These are phyloP conservation scores for Linnemannia exigua DNA, from an alignment of 192 early-diverging fungal species.

Conservation along the genomic window DNA sequence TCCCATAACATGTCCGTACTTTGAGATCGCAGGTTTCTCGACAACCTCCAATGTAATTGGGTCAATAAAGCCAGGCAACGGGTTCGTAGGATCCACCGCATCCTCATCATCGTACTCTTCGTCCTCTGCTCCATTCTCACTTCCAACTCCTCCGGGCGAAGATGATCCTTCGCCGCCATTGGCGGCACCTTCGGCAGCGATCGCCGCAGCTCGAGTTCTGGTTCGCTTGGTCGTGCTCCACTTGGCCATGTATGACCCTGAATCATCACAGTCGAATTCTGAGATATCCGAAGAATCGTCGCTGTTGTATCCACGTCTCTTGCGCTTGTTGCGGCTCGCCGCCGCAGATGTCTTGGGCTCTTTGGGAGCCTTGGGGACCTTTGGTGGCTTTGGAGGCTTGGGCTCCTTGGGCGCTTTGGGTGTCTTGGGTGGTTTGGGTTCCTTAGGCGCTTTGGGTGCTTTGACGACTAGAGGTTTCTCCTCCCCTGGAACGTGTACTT, in stretches of 20 bases:
- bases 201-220: constrained; percentile 56
- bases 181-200: constrained; percentile 5
- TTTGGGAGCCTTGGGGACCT: constrained; percentile 40
- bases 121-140: constrained; percentile 53
- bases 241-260: constrained; percentile 73
- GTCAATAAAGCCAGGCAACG: constrained; percentile 92
- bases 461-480: constrained; percentile 46
- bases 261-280: constrained; percentile 79
- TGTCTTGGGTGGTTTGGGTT: constrained; percentile 52
- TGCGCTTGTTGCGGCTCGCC: constrained; percentile 66
- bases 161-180: constrained; percentile 14
- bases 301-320: constrained; percentile 60
- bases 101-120: constrained; percentile 62
- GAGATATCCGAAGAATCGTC: constrained; percentile 73
- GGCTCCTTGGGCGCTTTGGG: constrained; percentile 52
- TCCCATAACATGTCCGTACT: constrained; percentile 93
- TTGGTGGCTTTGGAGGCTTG: constrained; percentile 53
- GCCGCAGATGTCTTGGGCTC: constrained; percentile 56
- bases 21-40: constrained; percentile 93
- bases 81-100: constrained; percentile 74
- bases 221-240: constrained; percentile 76
- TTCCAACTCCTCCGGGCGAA: constrained; percentile 20
- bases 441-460: constrained; percentile 48
- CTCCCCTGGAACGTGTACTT: constrained; percentile 56
- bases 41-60: constrained; percentile 95